These are phyloP conservation scores for Funneliformis caledonium DNA, from an alignment of 371 early-diverging fungal genomes.

Conservation along the genomic window DNA sequence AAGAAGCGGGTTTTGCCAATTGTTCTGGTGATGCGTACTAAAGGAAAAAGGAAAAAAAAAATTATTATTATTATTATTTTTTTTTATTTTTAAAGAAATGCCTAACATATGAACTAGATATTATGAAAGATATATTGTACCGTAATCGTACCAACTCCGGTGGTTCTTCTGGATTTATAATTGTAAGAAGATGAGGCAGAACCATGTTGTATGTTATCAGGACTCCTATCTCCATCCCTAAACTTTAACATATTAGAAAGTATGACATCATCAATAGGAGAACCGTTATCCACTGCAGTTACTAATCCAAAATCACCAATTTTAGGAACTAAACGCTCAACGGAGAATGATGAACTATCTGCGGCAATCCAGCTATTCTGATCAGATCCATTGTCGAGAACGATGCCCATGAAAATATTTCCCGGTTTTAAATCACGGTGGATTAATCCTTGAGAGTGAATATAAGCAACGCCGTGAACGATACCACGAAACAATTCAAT, in stretches of 20 bases:
- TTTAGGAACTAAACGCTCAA: constrained; percentile 59
- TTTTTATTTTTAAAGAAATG: background rate
- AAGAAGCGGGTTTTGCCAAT: constrained; percentile 59
- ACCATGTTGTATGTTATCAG: constrained; percentile 39
- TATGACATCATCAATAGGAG: constrained; percentile 3
- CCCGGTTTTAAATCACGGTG: constrained; percentile 84
- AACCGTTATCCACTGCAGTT: constrained; percentile 53
- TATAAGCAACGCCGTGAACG: constrained; percentile 66
- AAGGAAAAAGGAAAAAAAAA: background rate
- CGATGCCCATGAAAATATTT: constrained; percentile 64
- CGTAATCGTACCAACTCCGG: constrained; percentile 77
- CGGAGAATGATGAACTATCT: background rate
- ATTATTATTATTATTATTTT: background rate
- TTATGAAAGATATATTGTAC: constrained; percentile 41
- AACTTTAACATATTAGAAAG: background rate
- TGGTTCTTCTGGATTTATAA: constrained; percentile 47
- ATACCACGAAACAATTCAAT: constrained; percentile 55
- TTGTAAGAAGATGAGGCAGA: background rate
- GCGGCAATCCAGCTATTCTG: background rate
- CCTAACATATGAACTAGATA: background rate
- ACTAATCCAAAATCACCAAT: constrained; percentile 92
- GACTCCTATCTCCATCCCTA: constrained; percentile 19
- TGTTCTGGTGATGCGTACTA: constrained; percentile 95
- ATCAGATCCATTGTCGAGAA: background rate
- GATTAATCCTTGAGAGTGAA: constrained; percentile 74